Base-by-base conservation (phyloP, 108 stramenopile species). In the Stephanodiscus triporus region DNA sequence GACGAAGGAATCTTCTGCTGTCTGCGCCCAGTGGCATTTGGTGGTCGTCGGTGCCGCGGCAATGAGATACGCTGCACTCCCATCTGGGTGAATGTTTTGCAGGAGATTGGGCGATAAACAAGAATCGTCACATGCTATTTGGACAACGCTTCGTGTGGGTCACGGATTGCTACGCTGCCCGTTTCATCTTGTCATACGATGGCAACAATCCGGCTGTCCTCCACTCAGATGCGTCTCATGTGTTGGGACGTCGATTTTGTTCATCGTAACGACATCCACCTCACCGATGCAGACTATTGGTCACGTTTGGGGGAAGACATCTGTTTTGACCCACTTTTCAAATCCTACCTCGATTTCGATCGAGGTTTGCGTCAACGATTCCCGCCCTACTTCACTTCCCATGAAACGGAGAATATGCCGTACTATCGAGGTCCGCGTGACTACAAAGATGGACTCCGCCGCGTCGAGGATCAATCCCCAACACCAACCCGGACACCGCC, bases 221-320 rank as follows among this genome's bases (percentile, higher is more conserved):
- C 6, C 51, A 6, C 20, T 6, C 51, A 53, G 9, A 53, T 53
- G 51, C 51, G 51, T 8, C 23, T 53, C 19, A 53, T 53, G 51
- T 53, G 51, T 8, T 53, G 51, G 51, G 51, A 53, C 23, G 24
- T 53, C 27, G 30, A 57, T 13, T 10, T 57, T 11, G 56, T 29
- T 3, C 27, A 57, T 29, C 24, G 56, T 8, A 26, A 30, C 27
- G 56, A 57, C 13, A 29, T 9, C 16, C 27, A 30, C 4, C 56
- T 57, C 29, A n/a, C n/a, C 27, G 56, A 57, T 11, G 56, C 56
- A 2, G 56, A 57, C 13, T 57, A 57, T 32, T 57, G 56, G 56
- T 57, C 56, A 11, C 56, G 56, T 4, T 4, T 30, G 30, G 56
- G 27, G 0, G 24, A 29, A 9, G 56, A 57, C 30, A 17, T 57